Evolutionary conservation across 179 eudicot genomes (phyloP).

Genomic region (Spergularia azorica): DNA sequence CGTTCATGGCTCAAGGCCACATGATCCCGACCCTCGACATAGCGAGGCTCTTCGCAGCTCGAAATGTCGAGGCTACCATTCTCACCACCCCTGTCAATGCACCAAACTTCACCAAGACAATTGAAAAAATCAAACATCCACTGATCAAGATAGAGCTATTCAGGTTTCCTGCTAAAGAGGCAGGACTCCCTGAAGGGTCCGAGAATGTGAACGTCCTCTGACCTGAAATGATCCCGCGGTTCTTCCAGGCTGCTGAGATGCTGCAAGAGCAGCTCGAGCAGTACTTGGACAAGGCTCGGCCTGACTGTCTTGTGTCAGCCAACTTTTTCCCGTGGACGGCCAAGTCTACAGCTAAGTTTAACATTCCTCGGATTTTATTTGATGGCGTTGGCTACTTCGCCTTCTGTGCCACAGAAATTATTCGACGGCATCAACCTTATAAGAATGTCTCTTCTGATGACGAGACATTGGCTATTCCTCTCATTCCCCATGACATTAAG

Average conservation of each 20-base stretch:
- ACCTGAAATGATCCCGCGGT: not conserved
- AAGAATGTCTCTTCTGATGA: constrained; percentile 27
- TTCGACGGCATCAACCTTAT: constrained; percentile 21
- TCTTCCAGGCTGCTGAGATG: constrained; percentile 27
- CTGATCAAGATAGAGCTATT: constrained; percentile 25
- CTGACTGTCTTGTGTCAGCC: constrained; percentile 36
- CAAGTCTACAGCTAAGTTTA: constrained; percentile 28
- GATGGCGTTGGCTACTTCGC: constrained; percentile 33
- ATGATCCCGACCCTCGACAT: constrained; percentile 28
- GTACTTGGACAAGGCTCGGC: constrained; percentile 27
- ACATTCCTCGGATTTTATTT: constrained; percentile 34
- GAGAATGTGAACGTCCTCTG: constrained; percentile 29
- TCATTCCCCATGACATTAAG: constrained; percentile 28
- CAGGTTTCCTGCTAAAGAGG: constrained; percentile 26
- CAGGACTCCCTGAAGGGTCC: constrained; percentile 31
- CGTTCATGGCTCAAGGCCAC: constrained; percentile 29
- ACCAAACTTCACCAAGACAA: constrained; percentile 19
- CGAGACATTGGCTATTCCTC: constrained; percentile 31
- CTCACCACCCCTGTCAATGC: constrained; percentile 42
- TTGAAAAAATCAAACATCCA: constrained; percentile 4
- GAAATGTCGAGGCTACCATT: constrained; percentile 23
- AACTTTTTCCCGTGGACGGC: constrained; percentile 40
- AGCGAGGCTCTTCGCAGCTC: constrained; percentile 24
- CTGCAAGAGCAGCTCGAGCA: constrained; percentile 31
- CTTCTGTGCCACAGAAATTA: constrained; percentile 13